Evolutionary conservation across 148 eudicot genomes (phyloP).

Genomic region (Chenopodium quinoa): DNA sequence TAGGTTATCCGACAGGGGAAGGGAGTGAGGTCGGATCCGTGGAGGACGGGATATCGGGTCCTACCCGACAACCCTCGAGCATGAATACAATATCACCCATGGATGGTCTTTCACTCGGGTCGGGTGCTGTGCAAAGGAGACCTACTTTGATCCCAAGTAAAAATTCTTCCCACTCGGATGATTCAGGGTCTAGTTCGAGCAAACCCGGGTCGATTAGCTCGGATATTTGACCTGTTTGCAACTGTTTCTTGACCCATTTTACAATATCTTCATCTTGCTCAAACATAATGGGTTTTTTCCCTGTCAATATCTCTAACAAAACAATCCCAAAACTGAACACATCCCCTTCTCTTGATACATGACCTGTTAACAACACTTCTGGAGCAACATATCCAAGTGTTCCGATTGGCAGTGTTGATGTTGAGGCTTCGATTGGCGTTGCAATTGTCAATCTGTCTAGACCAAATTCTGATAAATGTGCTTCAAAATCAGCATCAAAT

Average conservation of each 20-base stretch:
- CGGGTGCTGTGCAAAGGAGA: conserved; percentile 60
- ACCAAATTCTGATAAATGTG: conserved; percentile 74
- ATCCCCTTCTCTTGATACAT: conserved; percentile 52
- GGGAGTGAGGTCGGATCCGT: conserved; percentile 63
- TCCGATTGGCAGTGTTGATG: conserved; percentile 50
- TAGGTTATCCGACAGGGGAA: conserved; percentile 40
- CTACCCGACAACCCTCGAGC: conserved; percentile 77
- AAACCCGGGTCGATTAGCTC: conserved; percentile 76
- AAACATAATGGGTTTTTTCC: conserved; percentile 70
- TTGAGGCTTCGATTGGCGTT: conserved; percentile 44
- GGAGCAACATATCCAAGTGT: conserved; percentile 69
- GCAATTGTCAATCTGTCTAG: conserved; percentile 48
- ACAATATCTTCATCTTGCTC: conserved; percentile 72
- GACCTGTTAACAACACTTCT: conserved; percentile 46
- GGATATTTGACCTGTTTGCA: conserved; percentile 65
- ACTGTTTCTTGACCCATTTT: conserved; percentile 71
- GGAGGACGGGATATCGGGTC: conserved; percentile 65
- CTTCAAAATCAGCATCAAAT: conserved; percentile 84
- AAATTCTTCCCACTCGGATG: conserved; percentile 84
- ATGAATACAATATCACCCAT: conserved; percentile 69
- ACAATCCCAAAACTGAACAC: conserved; percentile 75
- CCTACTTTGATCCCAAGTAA: conserved; percentile 75
- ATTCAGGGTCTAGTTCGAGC: conserved; percentile 75
- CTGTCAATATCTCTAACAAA: conserved; percentile 60
- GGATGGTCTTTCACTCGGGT: conserved; percentile 55